Evolutionary conservation across 805 yeast genomes (phyloP), one percentile per base, ranked within the genome.

Genomic region (Candida coquimbonensis): DNA sequence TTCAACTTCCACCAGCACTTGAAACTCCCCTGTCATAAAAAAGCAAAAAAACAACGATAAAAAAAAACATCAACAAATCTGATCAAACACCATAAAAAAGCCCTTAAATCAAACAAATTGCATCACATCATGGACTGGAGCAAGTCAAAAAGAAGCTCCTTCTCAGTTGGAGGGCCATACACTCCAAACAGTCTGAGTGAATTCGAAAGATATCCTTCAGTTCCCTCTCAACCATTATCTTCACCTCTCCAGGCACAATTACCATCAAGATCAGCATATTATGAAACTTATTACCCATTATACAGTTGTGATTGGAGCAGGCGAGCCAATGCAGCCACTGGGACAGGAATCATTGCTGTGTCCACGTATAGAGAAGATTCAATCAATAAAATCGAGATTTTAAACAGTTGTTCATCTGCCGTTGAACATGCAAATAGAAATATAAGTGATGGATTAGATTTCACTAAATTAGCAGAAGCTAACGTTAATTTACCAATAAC

Each of bases 351-450:
- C 40, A 63, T 86, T 8, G 93, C 87, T 0, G 60, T 83, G n/a
- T 73, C 82, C n/a, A 76, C 96, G 0, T 87, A 80, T 60, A 76
- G 85, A 48, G 97, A 90, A 61, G 95, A 87, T 42, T 68, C 79
- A 26, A 68, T 72, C 36, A 90, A 90, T 64, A 77, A 77, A 52
- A 61, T 89, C 25, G 81, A 80, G 56, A 63, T 83, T 1, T 51
- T 75, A 9, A 63, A 66, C 40, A 74, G 76, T 0, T 39, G 58
- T 0, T 49, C 50, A 11, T 48, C 54, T 0, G 27, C 51, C 3
- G 59, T 56, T 1, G 61, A 59, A 21, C 62, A 57, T 49, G 52
- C 58, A 3, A 53, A 58, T 45, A 61, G 60, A 1, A 29, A 42
- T 5, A 48, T 53, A 4, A 44, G 53, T 19, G 59, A 62, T 21